Percentiles rank a stretch among this genome's conserved stretches.
These are phyloP conservation scores for Penstemon barbatus DNA, from an alignment of 257 asterid genomes.

Conservation along the genomic window DNA sequence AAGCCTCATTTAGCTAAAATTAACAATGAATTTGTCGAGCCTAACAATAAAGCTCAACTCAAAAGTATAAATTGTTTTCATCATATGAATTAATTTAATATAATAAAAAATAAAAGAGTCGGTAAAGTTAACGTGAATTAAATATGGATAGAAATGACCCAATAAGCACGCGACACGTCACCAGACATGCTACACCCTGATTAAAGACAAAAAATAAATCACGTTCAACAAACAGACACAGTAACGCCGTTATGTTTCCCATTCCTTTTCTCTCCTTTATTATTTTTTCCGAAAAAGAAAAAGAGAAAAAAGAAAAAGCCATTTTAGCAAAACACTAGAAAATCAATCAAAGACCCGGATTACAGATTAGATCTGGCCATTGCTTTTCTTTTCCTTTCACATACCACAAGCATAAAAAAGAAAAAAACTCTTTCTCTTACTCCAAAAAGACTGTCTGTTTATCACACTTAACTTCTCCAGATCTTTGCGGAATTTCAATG, in stretches of 20 bases:
- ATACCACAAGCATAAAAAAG: slow-evolving; percentile 29
- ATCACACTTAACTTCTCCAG: slow-evolving; percentile 28
- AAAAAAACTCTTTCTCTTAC: slow-evolving; percentile 24
- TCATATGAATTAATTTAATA: too few species aligned
- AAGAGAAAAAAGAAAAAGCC: slow-evolving; percentile 27
- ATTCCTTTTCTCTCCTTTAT: slow-evolving; percentile 18
- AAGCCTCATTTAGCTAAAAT: too few species aligned
- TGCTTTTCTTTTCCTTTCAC: slow-evolving; percentile 33
- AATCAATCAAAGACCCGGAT: slow-evolving; percentile 41
- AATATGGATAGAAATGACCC: too few species aligned
- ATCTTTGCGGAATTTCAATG: slow-evolving; percentile 32
- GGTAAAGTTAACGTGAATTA: too few species aligned
- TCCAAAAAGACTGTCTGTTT: neutral
- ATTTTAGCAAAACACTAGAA: slow-evolving; percentile 34
- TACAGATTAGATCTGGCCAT: slow-evolving; percentile 48
- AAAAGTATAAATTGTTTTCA: too few species aligned
- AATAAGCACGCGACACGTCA: too few species aligned
- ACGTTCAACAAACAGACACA: too few species aligned
- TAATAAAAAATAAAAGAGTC: too few species aligned
- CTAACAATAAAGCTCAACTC: too few species aligned
- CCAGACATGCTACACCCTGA: too few species aligned
- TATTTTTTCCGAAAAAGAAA: slow-evolving; percentile 24
- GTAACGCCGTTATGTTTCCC: slow-evolving; percentile 31
- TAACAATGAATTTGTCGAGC: too few species aligned
- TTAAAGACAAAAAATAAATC: too few species aligned